A percentile compares a stretch with the other conserved stretches of the same genome.
Evolutionary conservation across 768 basidiomycete species (phyloP).

Genomic region (Lentinula aciculospora): DNA sequence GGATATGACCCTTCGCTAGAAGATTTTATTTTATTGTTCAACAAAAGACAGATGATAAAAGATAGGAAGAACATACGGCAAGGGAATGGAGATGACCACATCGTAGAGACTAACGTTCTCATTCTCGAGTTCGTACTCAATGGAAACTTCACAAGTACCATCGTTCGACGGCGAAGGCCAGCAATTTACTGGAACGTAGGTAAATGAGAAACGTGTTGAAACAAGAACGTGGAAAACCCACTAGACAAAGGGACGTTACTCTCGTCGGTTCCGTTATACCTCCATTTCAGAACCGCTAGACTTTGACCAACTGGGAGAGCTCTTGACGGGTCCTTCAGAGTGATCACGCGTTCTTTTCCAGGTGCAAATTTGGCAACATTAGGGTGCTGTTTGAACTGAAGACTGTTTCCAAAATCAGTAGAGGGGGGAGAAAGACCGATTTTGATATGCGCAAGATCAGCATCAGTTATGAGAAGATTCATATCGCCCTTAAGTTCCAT

Average conservation of each 20-base stretch:
- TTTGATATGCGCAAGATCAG: constrained; percentile 64
- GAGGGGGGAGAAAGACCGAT: constrained; percentile 56
- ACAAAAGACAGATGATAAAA: neutral
- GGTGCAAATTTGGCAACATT: constrained; percentile 84
- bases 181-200: constrained; percentile 68
- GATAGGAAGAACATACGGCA: constrained; percentile 59
- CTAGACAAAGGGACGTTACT: constrained; percentile 86
- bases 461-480: constrained; percentile 82
- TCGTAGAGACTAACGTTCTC: constrained; percentile 76
- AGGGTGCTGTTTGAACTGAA: constrained; percentile 98
- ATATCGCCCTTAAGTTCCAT: constrained; percentile 95
- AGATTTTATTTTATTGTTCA: neutral
- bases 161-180: constrained; percentile 94
- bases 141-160: constrained; percentile 90
- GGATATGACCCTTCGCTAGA: constrained; percentile 77
- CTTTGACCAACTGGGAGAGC: constrained; percentile 86
- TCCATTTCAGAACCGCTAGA: constrained; percentile 88
- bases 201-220: neutral
- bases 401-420: constrained; percentile 51
- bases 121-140: constrained; percentile 96
- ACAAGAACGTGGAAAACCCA: constrained; percentile 33
- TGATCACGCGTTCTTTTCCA: constrained; percentile 58
- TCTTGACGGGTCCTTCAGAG: constrained; percentile 77
- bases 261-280: constrained; percentile 88
- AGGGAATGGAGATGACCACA: constrained; percentile 84